Evolutionary conservation across 768 basidiomycete species (phyloP), one percentile per base, ranked within the genome.

Genomic region (Amanita jacksonii): DNA sequence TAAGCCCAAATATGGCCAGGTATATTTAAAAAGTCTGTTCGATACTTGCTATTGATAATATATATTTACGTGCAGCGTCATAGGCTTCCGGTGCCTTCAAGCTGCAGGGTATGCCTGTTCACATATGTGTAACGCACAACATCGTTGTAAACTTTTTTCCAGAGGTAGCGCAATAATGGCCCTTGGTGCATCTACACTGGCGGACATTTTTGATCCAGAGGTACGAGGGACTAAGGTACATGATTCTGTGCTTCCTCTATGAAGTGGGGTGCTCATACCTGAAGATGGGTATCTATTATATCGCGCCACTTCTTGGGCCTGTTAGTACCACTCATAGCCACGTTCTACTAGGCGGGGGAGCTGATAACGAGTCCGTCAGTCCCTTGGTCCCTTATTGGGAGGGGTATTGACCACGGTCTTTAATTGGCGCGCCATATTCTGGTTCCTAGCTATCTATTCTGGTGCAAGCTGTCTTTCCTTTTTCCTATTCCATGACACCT

Each of bases 401-500:
- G 85, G 86, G 0, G 69, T 62, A 4, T 61, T 88, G 2, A 79
- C 85, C 0, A 67, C 78, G 41, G 72, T 66, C 0, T 80, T 81
- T 58, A 72, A 67, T 41, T 94, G 92, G 91, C 73, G 85, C 28
- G 76, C 81, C 6, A 76, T 78, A 0, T 89, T 93, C 58, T 93
- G 85, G 74, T 88, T 92, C 58, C 71, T 91, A 16, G 66, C 74
- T 1, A 78, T 79, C 23, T 68, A 81, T 43, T 74, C 74, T 6
- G 77, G 76, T n/a, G n/a, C n/a, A n/a, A n/a, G 72, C 40, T 65
- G 76, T 40, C 34, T 77, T 30, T 61, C 68, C 15, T 43, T 82
- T 25, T 58, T 81, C 18, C 65, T 82, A 55, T 86, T 91, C 66
- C 76, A 74, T 46, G 89, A 93, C 54, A 88, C 88, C 0, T 93